These are phyloP conservation scores for Arachnomyces sp. DNA, from an alignment of 2,329 filamentous ascomycete genomes.

Conservation along the genomic window DNA sequence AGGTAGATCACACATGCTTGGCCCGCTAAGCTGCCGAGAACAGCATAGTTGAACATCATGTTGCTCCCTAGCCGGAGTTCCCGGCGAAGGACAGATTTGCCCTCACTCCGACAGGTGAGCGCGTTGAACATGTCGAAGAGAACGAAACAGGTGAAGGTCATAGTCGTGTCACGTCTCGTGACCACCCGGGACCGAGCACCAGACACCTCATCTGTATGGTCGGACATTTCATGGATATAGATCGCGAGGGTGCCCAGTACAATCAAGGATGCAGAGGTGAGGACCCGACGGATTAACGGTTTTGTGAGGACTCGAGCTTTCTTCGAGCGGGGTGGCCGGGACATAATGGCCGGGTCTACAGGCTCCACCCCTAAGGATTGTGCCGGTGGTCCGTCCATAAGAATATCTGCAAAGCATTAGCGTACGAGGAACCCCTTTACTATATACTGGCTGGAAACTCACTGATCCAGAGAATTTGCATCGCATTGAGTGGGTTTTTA, in stretches of 20 bases:
- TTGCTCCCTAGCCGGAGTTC: constrained; percentile 80
- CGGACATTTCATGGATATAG: constrained; percentile 84
- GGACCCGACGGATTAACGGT: constrained; percentile 70
- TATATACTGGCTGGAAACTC: constrained; percentile 38
- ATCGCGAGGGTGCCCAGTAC: constrained; percentile 86
- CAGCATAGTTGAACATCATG: constrained; percentile 93
- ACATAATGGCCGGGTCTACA: constrained; percentile 92
- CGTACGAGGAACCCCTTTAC: constrained; percentile 1
- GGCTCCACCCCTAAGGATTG: constrained; percentile 94
- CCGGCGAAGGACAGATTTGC: constrained; percentile 78
- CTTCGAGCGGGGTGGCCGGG: constrained; percentile 74
- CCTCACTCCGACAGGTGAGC: constrained; percentile 81
- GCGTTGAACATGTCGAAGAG: constrained; percentile 99
- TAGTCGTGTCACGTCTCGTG: constrained; percentile 89
- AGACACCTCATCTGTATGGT: constrained; percentile 49
- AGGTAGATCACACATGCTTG: constrained; percentile 91
- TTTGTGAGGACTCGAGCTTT: constrained; percentile 86
- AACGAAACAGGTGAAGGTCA: constrained; percentile 98
- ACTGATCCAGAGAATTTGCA: constrained; percentile 99
- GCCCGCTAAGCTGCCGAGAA: constrained; percentile 72
- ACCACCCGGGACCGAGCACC: constrained; percentile 51
- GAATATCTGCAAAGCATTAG: constrained; percentile 62
- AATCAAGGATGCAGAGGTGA: constrained; percentile 80
- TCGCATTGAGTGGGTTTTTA: constrained; percentile 92
- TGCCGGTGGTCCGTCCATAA: constrained; percentile 97